Conservation (phyloP, 2,329 filamentous ascomycete genomes). For the Xylaria sp. region DNA sequence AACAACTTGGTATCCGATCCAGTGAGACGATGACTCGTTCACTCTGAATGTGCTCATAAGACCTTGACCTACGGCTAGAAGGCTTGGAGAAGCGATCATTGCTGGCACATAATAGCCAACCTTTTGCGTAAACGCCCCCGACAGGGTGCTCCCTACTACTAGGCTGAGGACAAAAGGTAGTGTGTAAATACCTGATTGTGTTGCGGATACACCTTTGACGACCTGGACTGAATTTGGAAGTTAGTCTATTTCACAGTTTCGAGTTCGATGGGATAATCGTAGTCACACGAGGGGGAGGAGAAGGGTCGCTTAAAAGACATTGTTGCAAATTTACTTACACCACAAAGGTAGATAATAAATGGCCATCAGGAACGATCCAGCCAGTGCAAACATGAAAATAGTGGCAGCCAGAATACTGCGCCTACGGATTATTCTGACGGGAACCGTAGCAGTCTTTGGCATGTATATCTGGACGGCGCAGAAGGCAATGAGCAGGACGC, state of each 20-base stretch:
- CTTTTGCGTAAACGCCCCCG: slow-evolving; percentile 61
- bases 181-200: slow-evolving; percentile 67
- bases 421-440: slow-evolving; percentile 64
- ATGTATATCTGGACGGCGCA: slow-evolving; percentile 63
- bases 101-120: slow-evolving; percentile 70
- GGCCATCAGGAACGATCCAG: slow-evolving; percentile 62
- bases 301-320: neutral
- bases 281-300: neutral
- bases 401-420: slow-evolving; percentile 63
- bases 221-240: slow-evolving; percentile 58
- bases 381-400: slow-evolving; percentile 48
- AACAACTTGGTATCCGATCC: slow-evolving; percentile 71
- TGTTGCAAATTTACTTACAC: slow-evolving; percentile 52
- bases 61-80: slow-evolving; percentile 65
- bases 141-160: slow-evolving; percentile 62
- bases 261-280: neutral
- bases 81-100: slow-evolving; percentile 63
- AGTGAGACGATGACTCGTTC: slow-evolving; percentile 59
- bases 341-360: slow-evolving; percentile 67
- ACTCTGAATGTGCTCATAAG: slow-evolving; percentile 67
- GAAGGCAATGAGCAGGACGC: slow-evolving; percentile 59
- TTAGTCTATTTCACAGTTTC: slow-evolving; percentile 32
- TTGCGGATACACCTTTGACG: slow-evolving; percentile 62
- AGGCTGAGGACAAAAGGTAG: slow-evolving; percentile 67
- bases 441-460: slow-evolving; percentile 67